Evolutionary conservation across 257 asterid genomes (phyloP).

Genomic region (Solanum medicagineum): DNA sequence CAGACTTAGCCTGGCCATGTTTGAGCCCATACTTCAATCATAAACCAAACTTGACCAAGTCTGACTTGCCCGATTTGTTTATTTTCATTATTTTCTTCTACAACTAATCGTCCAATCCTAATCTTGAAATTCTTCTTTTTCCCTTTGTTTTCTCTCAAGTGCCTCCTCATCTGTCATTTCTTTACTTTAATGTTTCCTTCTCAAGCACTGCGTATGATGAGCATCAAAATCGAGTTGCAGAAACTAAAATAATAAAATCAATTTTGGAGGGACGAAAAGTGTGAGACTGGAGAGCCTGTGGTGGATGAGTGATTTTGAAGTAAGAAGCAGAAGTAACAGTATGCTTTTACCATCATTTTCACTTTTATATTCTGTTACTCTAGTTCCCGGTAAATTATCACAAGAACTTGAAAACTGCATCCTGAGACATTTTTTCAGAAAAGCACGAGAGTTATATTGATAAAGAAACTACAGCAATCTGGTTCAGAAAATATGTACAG

Average conservation of each 20-base stretch:
- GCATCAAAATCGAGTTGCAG: background rate
- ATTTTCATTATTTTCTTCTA: background rate
- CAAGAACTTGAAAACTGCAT: background rate
- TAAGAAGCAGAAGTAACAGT: background rate
- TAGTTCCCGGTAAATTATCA: background rate
- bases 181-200: background rate
- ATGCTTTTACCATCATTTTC: background rate
- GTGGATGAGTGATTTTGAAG: background rate
- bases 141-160: background rate
- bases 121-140: background rate
- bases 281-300: background rate
- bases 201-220: background rate
- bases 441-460: background rate
- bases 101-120: background rate
- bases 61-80: background rate
- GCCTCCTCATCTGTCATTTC: background rate
- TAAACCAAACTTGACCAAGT: background rate
- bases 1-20: background rate
- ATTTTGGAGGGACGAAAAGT: background rate
- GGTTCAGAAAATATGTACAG: background rate
- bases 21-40: background rate
- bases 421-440: background rate
- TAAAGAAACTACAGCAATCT: background rate
- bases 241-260: background rate
- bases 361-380: background rate